Conservation (phyloP, 2,329 filamentous ascomycete species). For the Apiospora marii region DNA sequence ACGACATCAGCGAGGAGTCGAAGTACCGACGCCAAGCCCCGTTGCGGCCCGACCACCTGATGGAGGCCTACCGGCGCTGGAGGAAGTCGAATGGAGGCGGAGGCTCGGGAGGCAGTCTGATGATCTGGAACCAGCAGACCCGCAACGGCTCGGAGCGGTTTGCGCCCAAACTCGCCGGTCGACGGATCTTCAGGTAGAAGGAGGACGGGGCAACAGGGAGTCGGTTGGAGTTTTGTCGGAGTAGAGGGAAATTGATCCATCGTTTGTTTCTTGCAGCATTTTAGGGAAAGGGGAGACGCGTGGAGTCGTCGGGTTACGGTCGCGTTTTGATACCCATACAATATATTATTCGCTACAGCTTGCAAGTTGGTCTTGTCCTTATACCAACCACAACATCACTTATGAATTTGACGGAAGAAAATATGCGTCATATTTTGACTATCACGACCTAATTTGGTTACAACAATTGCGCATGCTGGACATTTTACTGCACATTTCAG, state of each 20-base stretch:
- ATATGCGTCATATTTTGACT: neutral
- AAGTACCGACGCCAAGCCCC: conserved; percentile 59
- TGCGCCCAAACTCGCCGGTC: conserved; percentile 58
- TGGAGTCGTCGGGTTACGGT: neutral
- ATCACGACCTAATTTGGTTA: neutral
- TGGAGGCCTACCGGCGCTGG: conserved; percentile 76
- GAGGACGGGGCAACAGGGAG: neutral
- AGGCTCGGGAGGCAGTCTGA: conserved; percentile 63
- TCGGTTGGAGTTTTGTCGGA: neutral
- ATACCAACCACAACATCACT: neutral
- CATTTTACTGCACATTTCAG: neutral
- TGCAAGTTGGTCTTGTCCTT: neutral
- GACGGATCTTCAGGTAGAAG: conserved; percentile 59
- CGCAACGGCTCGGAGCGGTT: conserved; percentile 68
- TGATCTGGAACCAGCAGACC: conserved; percentile 68
- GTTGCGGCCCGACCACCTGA: conserved; percentile 75
- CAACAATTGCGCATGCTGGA: neutral
- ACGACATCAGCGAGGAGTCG: conserved; percentile 44
- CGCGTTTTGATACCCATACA: conserved; percentile 18
- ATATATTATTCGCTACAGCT: conserved; percentile 1
- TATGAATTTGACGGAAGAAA: neutral
- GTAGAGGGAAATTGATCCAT: neutral
- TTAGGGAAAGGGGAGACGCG: neutral
- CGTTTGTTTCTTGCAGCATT: conserved; percentile 15
- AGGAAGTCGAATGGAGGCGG: conserved; percentile 69